phyloP scores from a whole-genome alignment of 2,329 filamentous ascomycete genomes.

The Onygenales sp. region DNA sequence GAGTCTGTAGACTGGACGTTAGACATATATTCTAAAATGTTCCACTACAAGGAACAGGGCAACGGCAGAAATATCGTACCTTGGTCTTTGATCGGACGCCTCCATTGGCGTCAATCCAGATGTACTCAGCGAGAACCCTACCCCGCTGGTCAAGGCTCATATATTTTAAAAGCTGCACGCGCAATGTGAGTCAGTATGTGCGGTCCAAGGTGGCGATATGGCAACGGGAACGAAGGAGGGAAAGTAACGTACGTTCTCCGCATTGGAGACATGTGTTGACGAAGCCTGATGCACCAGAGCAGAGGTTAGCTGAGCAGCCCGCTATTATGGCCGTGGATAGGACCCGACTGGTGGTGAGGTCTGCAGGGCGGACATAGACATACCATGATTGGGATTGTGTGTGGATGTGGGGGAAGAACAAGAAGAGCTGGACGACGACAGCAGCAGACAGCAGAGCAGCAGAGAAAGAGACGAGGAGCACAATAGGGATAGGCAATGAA shows the following conservation, averaged over 20 bases:
- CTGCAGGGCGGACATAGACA: constrained; percentile 8
- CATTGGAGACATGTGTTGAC: constrained; percentile 37
- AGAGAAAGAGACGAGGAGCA: background rate
- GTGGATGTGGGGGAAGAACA: constrained; percentile 8
- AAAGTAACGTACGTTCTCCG: constrained; percentile 34
- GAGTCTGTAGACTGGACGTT: constrained; percentile 42
- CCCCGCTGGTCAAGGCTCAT: constrained; percentile 83
- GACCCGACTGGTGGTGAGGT: background rate
- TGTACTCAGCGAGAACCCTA: constrained; percentile 84
- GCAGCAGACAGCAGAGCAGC: background rate
- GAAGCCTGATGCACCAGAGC: constrained; percentile 20
- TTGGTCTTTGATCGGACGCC: constrained; percentile 89
- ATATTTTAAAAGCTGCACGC: constrained; percentile 55
- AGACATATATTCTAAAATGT: constrained; percentile 4
- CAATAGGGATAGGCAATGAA: constrained; percentile 7
- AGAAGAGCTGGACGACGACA: no score
- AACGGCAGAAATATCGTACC: constrained; percentile 49
- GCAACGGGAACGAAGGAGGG: constrained; percentile 12
- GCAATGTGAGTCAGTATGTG: constrained; percentile 12
- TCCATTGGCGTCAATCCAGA: constrained; percentile 84
- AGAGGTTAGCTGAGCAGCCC: background rate
- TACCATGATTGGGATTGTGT: background rate
- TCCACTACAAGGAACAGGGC: constrained; percentile 5
- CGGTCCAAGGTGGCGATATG: background rate
- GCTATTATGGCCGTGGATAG: background rate